phyloP scores from a whole-genome alignment of 371 early-diverging fungal species.

The Cokeromyces recurvatus region DNA sequence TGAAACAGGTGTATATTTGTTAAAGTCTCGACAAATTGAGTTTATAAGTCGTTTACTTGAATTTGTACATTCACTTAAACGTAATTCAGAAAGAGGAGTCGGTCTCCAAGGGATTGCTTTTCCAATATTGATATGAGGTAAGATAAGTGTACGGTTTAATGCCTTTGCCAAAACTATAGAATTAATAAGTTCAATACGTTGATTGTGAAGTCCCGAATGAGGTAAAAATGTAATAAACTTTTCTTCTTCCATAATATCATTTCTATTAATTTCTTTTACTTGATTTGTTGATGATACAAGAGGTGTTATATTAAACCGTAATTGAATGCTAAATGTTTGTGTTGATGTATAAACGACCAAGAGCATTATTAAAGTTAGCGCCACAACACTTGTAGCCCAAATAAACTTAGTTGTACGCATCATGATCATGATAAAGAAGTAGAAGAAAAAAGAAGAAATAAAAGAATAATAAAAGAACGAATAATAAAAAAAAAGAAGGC shows the following conservation, averaged over 20 bases:
- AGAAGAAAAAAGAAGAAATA: conserved; percentile 4
- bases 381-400: conserved; percentile 14
- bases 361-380: conserved; percentile 10
- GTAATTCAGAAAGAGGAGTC: background rate
- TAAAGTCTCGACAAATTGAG: conserved; percentile 31
- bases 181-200: conserved; percentile 49
- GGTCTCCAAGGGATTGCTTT: conserved; percentile 28
- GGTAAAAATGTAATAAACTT: conserved; percentile 51
- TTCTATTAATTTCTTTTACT: background rate
- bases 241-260: too few relatives aligned
- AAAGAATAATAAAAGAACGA: conserved; percentile 1
- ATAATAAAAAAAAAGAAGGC: too few relatives aligned
- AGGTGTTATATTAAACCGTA: conserved; percentile 9
- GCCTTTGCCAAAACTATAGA: conserved; percentile 49
- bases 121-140: conserved; percentile 45
- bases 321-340: conserved; percentile 14
- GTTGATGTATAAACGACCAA: conserved; percentile 16
- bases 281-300: background rate
- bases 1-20: conserved; percentile 31
- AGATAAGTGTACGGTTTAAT: conserved; percentile 48
- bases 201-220: conserved; percentile 58
- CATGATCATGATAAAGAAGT: conserved; percentile 3
- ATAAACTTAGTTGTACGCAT: conserved; percentile 14
- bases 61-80: conserved; percentile 7
- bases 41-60: background rate